Base-by-base conservation (phyloP, 768 basidiomycete genomes). In the Paxillus involutus region DNA sequence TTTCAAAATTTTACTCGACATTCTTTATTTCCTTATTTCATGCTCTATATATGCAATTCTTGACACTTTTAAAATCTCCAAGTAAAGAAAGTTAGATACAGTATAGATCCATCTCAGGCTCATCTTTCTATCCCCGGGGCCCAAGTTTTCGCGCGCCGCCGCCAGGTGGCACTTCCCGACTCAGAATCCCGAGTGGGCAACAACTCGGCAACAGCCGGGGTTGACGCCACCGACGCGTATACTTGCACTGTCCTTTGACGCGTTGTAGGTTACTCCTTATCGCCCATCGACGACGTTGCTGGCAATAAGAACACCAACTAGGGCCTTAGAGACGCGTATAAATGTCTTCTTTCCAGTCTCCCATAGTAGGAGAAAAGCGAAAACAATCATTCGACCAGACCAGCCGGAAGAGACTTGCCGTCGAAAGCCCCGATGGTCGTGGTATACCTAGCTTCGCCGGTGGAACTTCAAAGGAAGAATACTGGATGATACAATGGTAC, bases 401-500 rank as follows among this genome's bases (percentile, higher is more conserved):
- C 35, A 62, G 57, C 45, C 64, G 71, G 51, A 71, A 71, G 56
- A 64, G 60, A 49, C 49, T 55, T 24, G 70, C 70, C 4, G 47
- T 72, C 7, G 66, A 70, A 12, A 52, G 57, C 45, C 52, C 58
- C 13, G 26, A 21, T 40, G 56, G 57, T 39, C 49, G 41, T 26
- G 42, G 42, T 9, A 33, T 55, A 21, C 43, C 37, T 16, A 57
- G 53, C 16, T 36, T 52, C 48, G 53, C 56, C 45, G 52, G 59
- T 17, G 61, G 63, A 32, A 29, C 37, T 47, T 43, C 44, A 19
- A 62, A 48, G 39, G 75, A 77, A 47, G 73, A 72, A 51, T 82
- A 82, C 57, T 92, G 89, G 89, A 86, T 88, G 79, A 82, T 89
- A 35, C 88, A 89, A 71, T 91, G 90, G 89, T 86, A 67, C 40